Evolutionary conservation across 352 stramenopile genomes (phyloP).

Genomic region (Peronosclerospora sorghi): DNA sequence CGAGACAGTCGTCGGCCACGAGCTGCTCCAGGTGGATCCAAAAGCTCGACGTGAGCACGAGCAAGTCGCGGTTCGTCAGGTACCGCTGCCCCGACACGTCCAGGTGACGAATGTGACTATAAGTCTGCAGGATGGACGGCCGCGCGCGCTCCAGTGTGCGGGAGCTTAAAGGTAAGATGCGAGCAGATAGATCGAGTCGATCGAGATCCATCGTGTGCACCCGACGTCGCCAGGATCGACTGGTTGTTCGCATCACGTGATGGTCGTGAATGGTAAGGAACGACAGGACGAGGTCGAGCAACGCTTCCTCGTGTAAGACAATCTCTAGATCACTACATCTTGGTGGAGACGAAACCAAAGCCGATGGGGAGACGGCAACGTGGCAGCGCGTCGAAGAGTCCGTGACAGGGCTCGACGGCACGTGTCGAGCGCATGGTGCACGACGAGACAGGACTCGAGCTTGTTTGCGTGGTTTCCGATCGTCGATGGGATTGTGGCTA

Average conservation of each 20-base stretch:
- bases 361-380: slow-evolving; percentile 3
- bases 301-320: slow-evolving; percentile 40
- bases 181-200: slow-evolving; percentile 44
- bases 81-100: slow-evolving; percentile 65
- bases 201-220: slow-evolving; percentile 61
- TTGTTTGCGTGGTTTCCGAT: too few relatives aligned
- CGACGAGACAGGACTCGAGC: too few relatives aligned
- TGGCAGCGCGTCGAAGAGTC: neutral
- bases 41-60: slow-evolving; percentile 73
- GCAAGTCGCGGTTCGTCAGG: slow-evolving; percentile 54
- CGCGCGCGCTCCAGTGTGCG: slow-evolving; percentile 49
- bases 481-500: too few relatives aligned
- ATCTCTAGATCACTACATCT: slow-evolving; percentile 22
- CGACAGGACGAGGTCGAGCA: slow-evolving; percentile 48
- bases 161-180: slow-evolving; percentile 34
- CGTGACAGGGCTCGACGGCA: too few relatives aligned
- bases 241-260: slow-evolving; percentile 45
- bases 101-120: slow-evolving; percentile 43
- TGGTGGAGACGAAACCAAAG: slow-evolving; percentile 9
- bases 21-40: slow-evolving; percentile 65
- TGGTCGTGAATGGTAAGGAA: slow-evolving; percentile 73
- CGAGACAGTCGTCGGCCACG: slow-evolving; percentile 55
- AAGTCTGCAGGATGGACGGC: slow-evolving; percentile 51
- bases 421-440: too few relatives aligned
- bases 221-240: slow-evolving; percentile 46